Conservation (phyloP, 179 eudicot genomes). For the Silene coronaria region DNA sequence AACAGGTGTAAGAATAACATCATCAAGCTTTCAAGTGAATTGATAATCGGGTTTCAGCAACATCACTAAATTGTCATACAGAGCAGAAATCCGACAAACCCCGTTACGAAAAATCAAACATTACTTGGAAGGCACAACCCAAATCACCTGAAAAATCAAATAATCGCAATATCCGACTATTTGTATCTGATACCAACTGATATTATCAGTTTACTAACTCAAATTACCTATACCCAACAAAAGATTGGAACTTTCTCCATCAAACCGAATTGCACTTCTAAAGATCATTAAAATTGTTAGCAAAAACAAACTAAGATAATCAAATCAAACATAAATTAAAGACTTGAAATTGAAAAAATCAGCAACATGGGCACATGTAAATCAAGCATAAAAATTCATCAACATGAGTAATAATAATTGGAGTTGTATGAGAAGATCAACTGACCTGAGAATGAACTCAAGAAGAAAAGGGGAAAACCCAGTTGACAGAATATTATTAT, state of each 20-base stretch:
- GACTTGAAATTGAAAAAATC: neutral
- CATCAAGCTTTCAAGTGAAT: neutral
- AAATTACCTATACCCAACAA: neutral
- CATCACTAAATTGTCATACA: neutral
- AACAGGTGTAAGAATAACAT: too few relatives aligned
- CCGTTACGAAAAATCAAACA: neutral
- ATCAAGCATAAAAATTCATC: neutral
- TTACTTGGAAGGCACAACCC: too few relatives aligned
- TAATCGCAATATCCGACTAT: neutral
- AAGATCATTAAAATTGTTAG: neutral
- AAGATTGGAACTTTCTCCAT: neutral
- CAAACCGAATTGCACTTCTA: too few relatives aligned
- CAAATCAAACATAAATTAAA: neutral
- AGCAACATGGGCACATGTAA: neutral
- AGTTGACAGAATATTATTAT: neutral
- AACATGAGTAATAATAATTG: neutral
- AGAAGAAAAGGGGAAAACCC: neutral
- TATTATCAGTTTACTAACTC: neutral
- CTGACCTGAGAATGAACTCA: conserved; percentile 8
- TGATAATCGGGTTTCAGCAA: too few relatives aligned
- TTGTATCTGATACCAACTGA: too few relatives aligned
- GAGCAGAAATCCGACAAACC: neutral
- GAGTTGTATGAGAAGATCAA: neutral
- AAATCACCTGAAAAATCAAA: too few relatives aligned
- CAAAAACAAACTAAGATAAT: neutral